Conservation (phyloP, 768 basidiomycete species). For the Lactarius hengduanensis region DNA sequence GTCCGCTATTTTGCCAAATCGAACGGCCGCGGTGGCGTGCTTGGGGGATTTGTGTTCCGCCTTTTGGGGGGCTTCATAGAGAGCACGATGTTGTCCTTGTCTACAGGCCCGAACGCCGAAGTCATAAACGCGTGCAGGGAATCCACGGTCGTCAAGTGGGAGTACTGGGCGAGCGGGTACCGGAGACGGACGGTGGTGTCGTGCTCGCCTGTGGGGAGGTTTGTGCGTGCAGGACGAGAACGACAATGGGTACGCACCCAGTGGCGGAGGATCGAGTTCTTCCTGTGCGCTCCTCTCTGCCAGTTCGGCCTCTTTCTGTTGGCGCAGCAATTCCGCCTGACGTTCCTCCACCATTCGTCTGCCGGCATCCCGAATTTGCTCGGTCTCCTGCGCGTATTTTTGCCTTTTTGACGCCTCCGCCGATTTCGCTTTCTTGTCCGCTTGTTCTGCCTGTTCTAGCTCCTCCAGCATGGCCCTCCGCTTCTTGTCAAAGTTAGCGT, state of each 20-base stretch:
- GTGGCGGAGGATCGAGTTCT: slow-evolving; percentile 52
- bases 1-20: slow-evolving; percentile 72
- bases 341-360: slow-evolving; percentile 64
- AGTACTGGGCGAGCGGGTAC: slow-evolving; percentile 57
- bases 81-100: slow-evolving; percentile 63
- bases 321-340: slow-evolving; percentile 50
- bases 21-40: slow-evolving; percentile 66
- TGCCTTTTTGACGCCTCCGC: slow-evolving; percentile 62
- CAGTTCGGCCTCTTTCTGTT: slow-evolving; percentile 43
- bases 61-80: slow-evolving; percentile 61
- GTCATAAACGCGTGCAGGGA: slow-evolving; percentile 52
- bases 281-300: slow-evolving; percentile 36
- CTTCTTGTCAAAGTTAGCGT: slow-evolving; percentile 66
- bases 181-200: slow-evolving; percentile 79
- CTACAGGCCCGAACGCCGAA: slow-evolving; percentile 57
- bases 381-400: slow-evolving; percentile 57
- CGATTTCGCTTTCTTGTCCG: slow-evolving; percentile 65
- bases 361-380: slow-evolving; percentile 74
- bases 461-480: slow-evolving; percentile 74
- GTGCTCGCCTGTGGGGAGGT: slow-evolving; percentile 45
- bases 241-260: slow-evolving; percentile 40
- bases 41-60: slow-evolving; percentile 57
- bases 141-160: slow-evolving; percentile 51
- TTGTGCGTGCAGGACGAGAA: background rate
- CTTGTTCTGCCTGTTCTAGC: slow-evolving; percentile 71